Evolutionary conservation across 2,329 filamentous ascomycete genomes (phyloP), one percentile per base, ranked within the genome.

Genomic region (Diaporthe caulivora): DNA sequence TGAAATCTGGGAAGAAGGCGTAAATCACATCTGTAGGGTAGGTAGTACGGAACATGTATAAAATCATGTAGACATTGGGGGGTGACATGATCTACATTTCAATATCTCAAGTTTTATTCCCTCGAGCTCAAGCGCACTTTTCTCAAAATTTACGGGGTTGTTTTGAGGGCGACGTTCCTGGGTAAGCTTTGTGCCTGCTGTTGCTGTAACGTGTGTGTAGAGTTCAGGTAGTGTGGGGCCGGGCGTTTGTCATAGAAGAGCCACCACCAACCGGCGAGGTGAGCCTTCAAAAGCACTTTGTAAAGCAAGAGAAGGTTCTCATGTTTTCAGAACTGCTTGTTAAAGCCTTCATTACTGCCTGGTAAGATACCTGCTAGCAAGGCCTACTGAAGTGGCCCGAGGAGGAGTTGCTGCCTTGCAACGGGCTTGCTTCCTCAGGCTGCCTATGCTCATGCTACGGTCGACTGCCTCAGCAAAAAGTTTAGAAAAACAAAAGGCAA

Each of bases 1-100:
- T 11, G 17, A 76, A 75, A 64, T 60, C 65, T 44, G 74, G 34
- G 18, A 76, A 72, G 51, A 77, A 77, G 70, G 73, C 77, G 65
- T 74, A 74, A 44, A 31, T 54, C 55, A 29, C 9, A 11, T 54
- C 10, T 17, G n/a, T 13, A 44, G 54, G 24, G 51, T 18, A 58
- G 21, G n/a, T n/a, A 42, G 37, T 55, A 34, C 24, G 5, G n/a
- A n/a, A 62, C 47, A 53, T 37, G n/a, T n/a, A 13, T 57, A 11
- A 47, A 24, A 21, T 24, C 8, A 47, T 31, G 18, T 58, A 58
- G 31, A 31, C n/a, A 60, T 9, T 11, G 18, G 26, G 11, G 26
- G 18, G 26, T 15, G n/a, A 69, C 13, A 64, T 29, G 18, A 29
- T 26, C 21, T 49, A 51, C 21, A 29, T 44, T 21, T 55, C 47